Evolutionary conservation across 2,329 filamentous ascomycete species (phyloP).

Genomic region (Emmonsiellopsis sp.): DNA sequence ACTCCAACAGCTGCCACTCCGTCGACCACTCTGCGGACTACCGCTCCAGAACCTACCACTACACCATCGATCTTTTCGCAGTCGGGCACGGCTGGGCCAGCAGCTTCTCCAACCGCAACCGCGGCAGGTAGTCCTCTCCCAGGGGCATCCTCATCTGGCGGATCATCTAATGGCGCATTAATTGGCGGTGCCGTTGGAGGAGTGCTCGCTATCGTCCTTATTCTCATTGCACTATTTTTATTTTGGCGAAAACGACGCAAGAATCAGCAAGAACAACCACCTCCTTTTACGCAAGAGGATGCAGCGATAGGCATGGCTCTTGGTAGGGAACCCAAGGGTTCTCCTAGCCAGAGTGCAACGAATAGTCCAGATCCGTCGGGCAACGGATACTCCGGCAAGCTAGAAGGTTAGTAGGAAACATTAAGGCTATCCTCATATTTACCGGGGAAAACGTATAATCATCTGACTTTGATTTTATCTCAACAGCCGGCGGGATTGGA

Average conservation of each 20-base stretch:
- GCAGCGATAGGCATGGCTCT: not conserved
- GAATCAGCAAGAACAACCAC: not conserved
- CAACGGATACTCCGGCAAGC: not conserved
- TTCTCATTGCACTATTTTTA: not conserved
- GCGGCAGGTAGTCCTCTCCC: not conserved
- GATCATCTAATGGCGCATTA: not conserved
- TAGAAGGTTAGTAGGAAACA: not conserved
- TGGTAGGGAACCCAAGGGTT: not conserved
- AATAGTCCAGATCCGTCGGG: not conserved
- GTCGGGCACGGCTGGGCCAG: not conserved
- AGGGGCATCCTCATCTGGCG: not conserved
- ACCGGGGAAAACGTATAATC: not conserved
- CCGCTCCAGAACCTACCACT: not conserved
- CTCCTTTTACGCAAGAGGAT: not conserved
- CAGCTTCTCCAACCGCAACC: not conserved
- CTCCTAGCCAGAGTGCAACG: not conserved
- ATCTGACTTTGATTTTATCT: not conserved
- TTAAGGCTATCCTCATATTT: not conserved
- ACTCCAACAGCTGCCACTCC: too few relatives aligned
- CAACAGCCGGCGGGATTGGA: not conserved
- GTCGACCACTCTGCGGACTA: not conserved
- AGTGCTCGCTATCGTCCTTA: not conserved
- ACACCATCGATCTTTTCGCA: not conserved
- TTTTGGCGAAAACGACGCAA: slow-evolving; percentile 1
- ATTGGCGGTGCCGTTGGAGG: not conserved